Percentiles rank a stretch among this genome's conserved stretches.
These are phyloP conservation scores for Penicillium atrosanguineum DNA, from an alignment of 495 filamentous ascomycete genomes.

Conservation along the genomic window DNA sequence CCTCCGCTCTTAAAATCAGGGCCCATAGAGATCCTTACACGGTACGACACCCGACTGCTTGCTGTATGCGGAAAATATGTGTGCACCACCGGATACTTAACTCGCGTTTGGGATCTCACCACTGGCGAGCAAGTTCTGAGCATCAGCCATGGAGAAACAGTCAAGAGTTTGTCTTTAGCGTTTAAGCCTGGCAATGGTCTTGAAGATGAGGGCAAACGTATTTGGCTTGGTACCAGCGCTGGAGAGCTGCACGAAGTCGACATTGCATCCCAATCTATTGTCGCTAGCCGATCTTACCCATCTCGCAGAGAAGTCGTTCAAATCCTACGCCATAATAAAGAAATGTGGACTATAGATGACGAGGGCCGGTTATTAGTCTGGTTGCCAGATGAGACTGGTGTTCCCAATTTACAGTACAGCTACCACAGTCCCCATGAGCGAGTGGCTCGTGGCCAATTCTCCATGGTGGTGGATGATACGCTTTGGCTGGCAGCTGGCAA, in stretches of 20 bases:
- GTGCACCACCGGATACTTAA: slow-evolving; percentile 80
- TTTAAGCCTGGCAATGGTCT: slow-evolving; percentile 78
- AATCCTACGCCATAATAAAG: slow-evolving; percentile 80
- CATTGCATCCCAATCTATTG: slow-evolving; percentile 64
- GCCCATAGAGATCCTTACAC: slow-evolving; percentile 71
- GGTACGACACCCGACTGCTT: slow-evolving; percentile 78
- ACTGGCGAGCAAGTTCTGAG: slow-evolving; percentile 81
- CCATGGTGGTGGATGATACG: slow-evolving; percentile 72
- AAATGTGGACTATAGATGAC: slow-evolving; percentile 94
- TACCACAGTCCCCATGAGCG: slow-evolving; percentile 63
- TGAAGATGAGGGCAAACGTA: slow-evolving; percentile 71
- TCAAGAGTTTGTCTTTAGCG: slow-evolving; percentile 72
- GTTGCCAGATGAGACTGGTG: slow-evolving; percentile 72
- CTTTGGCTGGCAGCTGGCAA: slow-evolving; percentile 90
- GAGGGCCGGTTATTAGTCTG: slow-evolving; percentile 85
- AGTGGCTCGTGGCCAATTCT: slow-evolving; percentile 81
- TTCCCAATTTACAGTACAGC: slow-evolving; percentile 66
- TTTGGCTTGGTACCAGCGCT: slow-evolving; percentile 89
- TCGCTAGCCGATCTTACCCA: slow-evolving; percentile 67
- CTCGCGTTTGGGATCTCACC: slow-evolving; percentile 79
- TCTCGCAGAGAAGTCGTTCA: slow-evolving; percentile 79
- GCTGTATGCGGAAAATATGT: slow-evolving; percentile 85
- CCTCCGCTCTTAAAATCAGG: slow-evolving; percentile 71
- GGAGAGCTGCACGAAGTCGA: slow-evolving; percentile 90
- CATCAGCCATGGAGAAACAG: slow-evolving; percentile 71